Evolutionary conservation across 495 filamentous ascomycete species (phyloP).

Genomic region (Talaromyces ruber): DNA sequence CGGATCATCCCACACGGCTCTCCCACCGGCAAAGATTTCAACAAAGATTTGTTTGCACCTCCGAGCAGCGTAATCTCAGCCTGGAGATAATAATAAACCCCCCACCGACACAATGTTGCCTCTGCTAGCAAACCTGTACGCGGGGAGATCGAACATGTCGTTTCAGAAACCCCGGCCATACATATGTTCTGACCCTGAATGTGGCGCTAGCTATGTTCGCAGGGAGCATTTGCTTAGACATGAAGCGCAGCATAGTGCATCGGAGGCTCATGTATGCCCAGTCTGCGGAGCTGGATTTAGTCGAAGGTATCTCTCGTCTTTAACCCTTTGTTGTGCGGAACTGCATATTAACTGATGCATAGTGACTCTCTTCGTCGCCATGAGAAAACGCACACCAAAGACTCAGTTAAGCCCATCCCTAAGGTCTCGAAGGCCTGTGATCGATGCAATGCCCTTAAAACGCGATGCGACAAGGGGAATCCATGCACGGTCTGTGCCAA

Average conservation of each 20-base stretch:
- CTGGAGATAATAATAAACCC: too few relatives aligned
- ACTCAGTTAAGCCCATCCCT: not conserved
- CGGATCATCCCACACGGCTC: not conserved
- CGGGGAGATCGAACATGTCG: not conserved
- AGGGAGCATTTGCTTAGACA: constrained; percentile 21
- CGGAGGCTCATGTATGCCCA: constrained; percentile 6
- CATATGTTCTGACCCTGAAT: constrained; percentile 9
- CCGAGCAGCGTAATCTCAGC: too few relatives aligned
- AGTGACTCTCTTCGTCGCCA: constrained; percentile 4
- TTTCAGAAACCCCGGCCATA: not conserved
- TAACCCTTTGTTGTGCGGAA: not conserved
- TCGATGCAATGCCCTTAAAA: not conserved
- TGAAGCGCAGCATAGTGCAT: constrained; percentile 4
- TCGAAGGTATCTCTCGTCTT: constrained; percentile 9
- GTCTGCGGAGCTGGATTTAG: constrained; percentile 11
- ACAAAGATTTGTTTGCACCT: not conserved
- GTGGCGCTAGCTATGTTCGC: constrained; percentile 12
- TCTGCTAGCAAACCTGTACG: not conserved
- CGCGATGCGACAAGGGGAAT: not conserved
- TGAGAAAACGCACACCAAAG: not conserved
- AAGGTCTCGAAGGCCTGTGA: constrained; percentile 1
- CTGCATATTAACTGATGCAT: not conserved
- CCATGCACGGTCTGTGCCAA: not conserved
- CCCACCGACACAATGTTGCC: not conserved
- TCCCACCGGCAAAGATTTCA: not conserved